Percentiles rank a stretch among this genome's conserved stretches.
These are phyloP conservation scores for Pestalotiopsis sp. DNA, from an alignment of 2,329 filamentous ascomycete species.

Conservation along the genomic window DNA sequence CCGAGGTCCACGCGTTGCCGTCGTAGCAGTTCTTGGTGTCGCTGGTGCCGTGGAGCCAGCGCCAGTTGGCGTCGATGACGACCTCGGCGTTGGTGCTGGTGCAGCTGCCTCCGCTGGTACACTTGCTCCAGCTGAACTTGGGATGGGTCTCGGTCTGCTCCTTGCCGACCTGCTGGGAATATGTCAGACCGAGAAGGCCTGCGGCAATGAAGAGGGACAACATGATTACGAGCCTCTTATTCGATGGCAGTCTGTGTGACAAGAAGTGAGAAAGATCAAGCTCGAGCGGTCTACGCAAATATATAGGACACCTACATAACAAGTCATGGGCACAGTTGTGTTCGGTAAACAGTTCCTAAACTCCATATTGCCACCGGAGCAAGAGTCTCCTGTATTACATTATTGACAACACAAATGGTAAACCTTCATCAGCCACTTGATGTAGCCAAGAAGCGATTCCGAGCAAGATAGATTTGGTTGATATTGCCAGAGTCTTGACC, in stretches of 20 bases:
- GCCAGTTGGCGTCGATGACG: slow-evolving; percentile 56
- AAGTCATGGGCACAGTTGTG: background rate
- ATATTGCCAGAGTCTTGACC: background rate
- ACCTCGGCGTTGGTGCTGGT: slow-evolving; percentile 45
- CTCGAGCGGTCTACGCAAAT: background rate
- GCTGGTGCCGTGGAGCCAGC: slow-evolving; percentile 48
- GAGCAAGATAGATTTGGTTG: background rate
- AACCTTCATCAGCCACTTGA: background rate
- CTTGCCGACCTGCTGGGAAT: slow-evolving; percentile 46
- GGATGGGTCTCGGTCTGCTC: slow-evolving; percentile 47
- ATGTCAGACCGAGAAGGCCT: slow-evolving; percentile 38
- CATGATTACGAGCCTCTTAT: slow-evolving; percentile 21
- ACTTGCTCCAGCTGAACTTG: slow-evolving; percentile 48
- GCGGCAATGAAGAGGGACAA: slow-evolving; percentile 32
- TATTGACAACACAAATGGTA: background rate
- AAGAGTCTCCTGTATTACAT: background rate
- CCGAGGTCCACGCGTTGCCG: slow-evolving; percentile 41
- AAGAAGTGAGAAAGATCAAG: background rate
- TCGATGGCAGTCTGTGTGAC: background rate
- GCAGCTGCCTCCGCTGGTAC: slow-evolving; percentile 44
- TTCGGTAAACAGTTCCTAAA: background rate
- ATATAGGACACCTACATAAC: background rate
- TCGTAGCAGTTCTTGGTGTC: slow-evolving; percentile 51
- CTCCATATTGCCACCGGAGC: slow-evolving; percentile 4
- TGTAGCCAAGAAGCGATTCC: background rate